Conservation (phyloP, 805 yeast genomes). For the Wickerhamiella azyma region DNA sequence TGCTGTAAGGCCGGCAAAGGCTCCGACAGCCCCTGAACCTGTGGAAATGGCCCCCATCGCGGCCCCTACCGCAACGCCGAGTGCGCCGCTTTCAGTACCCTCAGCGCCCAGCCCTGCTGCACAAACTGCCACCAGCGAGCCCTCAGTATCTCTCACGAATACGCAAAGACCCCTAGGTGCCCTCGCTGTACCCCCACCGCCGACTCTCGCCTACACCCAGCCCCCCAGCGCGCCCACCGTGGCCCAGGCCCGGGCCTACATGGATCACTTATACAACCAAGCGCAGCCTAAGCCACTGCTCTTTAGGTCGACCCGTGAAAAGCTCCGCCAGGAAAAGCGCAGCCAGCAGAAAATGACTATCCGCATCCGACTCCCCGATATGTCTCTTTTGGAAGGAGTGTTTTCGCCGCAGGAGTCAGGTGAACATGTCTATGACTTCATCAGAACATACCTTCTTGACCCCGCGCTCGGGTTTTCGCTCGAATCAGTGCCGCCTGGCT, state of each 20-base stretch:
- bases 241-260: slow-evolving; percentile 42
- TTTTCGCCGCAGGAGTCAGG: slow-evolving; percentile 35
- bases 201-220: slow-evolving; percentile 22
- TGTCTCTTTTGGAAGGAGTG: slow-evolving; percentile 36
- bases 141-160: no score
- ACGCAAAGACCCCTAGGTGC: no score
- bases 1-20: background rate
- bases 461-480: slow-evolving; percentile 28
- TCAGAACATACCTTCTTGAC: slow-evolving; percentile 22
- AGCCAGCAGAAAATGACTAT: slow-evolving; percentile 28
- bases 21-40: background rate
- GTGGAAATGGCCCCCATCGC: background rate
- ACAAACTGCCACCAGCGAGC: no score
- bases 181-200: no score
- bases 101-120: background rate
- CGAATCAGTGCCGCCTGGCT: slow-evolving; percentile 37
- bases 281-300: slow-evolving; percentile 32
- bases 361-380: slow-evolving; percentile 47
- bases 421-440: slow-evolving; percentile 24
- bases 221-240: slow-evolving; percentile 33
- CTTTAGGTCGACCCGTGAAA: slow-evolving; percentile 30
- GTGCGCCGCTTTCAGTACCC: background rate
- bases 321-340: slow-evolving; percentile 21
- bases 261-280: slow-evolving; percentile 32
- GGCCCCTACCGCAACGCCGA: background rate